Conservation (phyloP, 257 asterid genomes). For the Verbascum thapsus region DNA sequence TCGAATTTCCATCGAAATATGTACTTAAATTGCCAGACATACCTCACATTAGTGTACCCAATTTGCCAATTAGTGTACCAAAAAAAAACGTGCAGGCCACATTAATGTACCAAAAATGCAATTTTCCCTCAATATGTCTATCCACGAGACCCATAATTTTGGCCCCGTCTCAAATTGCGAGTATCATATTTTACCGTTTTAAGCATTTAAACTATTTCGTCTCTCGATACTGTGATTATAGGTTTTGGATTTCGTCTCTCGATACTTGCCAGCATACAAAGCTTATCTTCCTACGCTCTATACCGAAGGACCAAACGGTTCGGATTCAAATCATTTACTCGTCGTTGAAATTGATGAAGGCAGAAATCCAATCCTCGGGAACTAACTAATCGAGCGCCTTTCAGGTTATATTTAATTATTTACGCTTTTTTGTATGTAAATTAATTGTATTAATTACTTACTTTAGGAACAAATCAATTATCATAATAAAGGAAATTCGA, state of each 20-base stretch:
- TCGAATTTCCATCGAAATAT: too few relatives aligned
- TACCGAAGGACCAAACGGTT: constrained; percentile 91
- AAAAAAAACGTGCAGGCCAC: too few relatives aligned
- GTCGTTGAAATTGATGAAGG: constrained; percentile 83
- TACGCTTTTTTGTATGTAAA: constrained; percentile 22
- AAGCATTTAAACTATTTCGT: neutral
- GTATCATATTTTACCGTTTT: neutral
- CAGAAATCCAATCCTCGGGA: constrained; percentile 84
- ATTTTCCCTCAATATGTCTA: too few relatives aligned
- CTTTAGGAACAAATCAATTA: constrained; percentile 18
- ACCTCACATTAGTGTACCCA: too few relatives aligned
- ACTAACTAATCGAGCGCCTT: constrained; percentile 52
- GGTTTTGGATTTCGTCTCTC: constrained; percentile 88
- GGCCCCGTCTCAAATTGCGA: too few relatives aligned
- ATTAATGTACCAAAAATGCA: too few relatives aligned
- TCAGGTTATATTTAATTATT: constrained; percentile 17
- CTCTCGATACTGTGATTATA: constrained; percentile 31
- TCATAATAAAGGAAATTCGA: constrained; percentile 9
- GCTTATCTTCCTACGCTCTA: constrained; percentile 95
- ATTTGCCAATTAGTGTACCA: too few relatives aligned
- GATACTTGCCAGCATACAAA: constrained; percentile 92
- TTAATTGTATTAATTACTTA: constrained; percentile 15
- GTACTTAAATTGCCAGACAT: too few relatives aligned
- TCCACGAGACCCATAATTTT: too few relatives aligned
- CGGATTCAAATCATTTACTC: constrained; percentile 69